Evolutionary conservation across 2,329 filamentous ascomycete genomes (phyloP), one percentile per base, ranked within the genome.

Genomic region (Juglanconis oblonga): DNA sequence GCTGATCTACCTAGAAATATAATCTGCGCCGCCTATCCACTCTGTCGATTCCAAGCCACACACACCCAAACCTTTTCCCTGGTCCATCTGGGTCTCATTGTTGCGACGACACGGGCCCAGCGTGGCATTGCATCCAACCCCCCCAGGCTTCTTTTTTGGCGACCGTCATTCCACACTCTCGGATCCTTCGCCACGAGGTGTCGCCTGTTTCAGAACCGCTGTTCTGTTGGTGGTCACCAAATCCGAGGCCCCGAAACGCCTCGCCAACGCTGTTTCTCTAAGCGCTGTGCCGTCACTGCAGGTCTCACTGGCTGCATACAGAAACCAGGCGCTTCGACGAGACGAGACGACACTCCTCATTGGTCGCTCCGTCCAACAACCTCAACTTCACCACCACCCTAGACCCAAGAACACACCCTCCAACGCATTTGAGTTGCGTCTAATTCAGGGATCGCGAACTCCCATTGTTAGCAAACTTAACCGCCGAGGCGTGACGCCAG

Each of bases 231-330:
- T 55, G 58, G 61, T 57, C 52, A n/a, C 45, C 50, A 24, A 51
- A 35, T 24, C 50, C 31, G 35, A 32, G 57, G 53, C 52, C 61
- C 35, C 58, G 57, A 55, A 53, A 52, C 61, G 53, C 49, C 56
- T 48, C 47, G 58, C 51, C 54, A 52, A 58, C 54, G 55, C 49
- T 63, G 61, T 58, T 58, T 62, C 61, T 57, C 53, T 60, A 62
- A 61, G 61, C 61, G 61, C 61, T 50, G 58, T 49, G 33, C 55
- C 17, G 33, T 52, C 50, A 57, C 24, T 44, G 48, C 48, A n/a
- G n/a, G 51, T 31, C 45, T 53, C 31, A 33, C 10, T 38, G 31
- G 33, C 45, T 50, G 48, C 36, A 49, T 63, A 31, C 55, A 58
- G 58, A 47, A 61, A 42, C 51, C 13, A 17, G 47, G 62, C 62